A percentile compares a stretch with the other conserved stretches of the same genome.
Evolutionary conservation across 345 rosid species (phyloP).

Genomic region (Angophora floribunda): DNA sequence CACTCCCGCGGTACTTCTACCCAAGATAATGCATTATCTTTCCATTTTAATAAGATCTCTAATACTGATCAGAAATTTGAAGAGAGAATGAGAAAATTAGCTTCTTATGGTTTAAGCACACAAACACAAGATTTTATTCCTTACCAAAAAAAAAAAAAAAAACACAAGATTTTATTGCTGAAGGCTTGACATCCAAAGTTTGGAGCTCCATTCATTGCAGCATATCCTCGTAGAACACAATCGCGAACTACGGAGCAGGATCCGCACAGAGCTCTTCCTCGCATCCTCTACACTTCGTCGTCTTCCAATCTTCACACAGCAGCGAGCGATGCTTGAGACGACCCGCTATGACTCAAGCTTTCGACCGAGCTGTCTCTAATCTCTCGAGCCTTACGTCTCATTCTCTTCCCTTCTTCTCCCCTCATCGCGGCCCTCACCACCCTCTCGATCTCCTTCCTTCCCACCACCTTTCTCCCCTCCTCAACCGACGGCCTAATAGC

Average conservation of each 20-base stretch:
- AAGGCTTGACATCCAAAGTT: no score
- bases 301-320: neutral
- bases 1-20: no score
- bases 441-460: constrained; percentile 19
- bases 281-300: neutral
- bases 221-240: neutral
- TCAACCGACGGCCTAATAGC: constrained; percentile 10
- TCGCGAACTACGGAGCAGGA: neutral
- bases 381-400: constrained; percentile 9
- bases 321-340: constrained; percentile 7
- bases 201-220: no score
- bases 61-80: no score
- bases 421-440: constrained; percentile 21
- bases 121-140: neutral
- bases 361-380: constrained; percentile 15
- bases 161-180: no score
- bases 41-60: neutral
- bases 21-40: no score
- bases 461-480: constrained; percentile 2
- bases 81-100: no score
- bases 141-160: no score
- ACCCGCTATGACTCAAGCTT: constrained; percentile 8
- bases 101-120: neutral
- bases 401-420: constrained; percentile 11
- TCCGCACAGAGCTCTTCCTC: neutral